phyloP scores from a whole-genome alignment of 495 filamentous ascomycete genomes.

The Penicillium desertorum region DNA sequence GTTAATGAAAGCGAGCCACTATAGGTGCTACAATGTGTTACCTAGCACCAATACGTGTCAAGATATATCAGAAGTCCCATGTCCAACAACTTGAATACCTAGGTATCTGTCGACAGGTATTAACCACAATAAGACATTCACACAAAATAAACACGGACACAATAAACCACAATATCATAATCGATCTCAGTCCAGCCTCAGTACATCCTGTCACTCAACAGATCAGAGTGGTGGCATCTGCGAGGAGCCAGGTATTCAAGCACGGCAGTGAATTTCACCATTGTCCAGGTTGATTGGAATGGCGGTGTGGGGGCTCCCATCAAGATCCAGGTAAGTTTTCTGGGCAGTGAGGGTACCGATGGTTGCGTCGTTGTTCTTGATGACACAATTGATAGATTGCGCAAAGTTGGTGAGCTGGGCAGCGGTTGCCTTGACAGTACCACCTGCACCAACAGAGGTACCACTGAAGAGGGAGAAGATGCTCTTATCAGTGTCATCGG shows the following conservation, averaged over 20 bases:
- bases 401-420: slow-evolving; percentile 24
- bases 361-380: slow-evolving; percentile 17
- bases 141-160: background rate
- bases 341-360: slow-evolving; percentile 22
- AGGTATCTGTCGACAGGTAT: background rate
- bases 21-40: background rate
- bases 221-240: background rate
- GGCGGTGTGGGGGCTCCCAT: slow-evolving; percentile 21
- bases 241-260: slow-evolving; percentile 27
- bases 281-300: slow-evolving; percentile 22
- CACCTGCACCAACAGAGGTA: slow-evolving; percentile 20
- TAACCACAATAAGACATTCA: background rate
- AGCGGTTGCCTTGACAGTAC: slow-evolving; percentile 21
- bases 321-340: slow-evolving; percentile 23
- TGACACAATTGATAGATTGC: slow-evolving; percentile 19
- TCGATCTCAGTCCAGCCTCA: background rate
- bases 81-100: background rate
- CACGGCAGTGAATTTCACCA: slow-evolving; percentile 20
- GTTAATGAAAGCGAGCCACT: background rate
- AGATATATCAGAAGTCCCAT: background rate
- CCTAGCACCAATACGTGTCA: background rate
- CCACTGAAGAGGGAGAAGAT: slow-evolving; percentile 23
- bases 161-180: background rate
- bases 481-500: slow-evolving; percentile 14
- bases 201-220: too few relatives aligned